A percentile compares a stretch with the other conserved stretches of the same genome.
Conservation (phyloP, 2,329 filamentous ascomycete genomes). For the Neofusicoccum sp. region DNA sequence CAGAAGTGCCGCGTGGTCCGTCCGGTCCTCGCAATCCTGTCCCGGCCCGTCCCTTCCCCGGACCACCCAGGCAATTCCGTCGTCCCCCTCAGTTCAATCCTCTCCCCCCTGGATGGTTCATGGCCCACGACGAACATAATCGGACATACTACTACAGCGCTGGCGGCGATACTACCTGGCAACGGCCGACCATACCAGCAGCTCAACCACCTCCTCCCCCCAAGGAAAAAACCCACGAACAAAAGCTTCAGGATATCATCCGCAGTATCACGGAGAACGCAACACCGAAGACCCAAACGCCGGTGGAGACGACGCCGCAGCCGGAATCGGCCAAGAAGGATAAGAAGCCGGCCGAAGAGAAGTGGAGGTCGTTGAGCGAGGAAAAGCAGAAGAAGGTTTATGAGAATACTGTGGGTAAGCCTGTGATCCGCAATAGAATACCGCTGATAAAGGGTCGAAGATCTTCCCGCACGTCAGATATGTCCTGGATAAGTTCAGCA, state of each 20-base stretch:
- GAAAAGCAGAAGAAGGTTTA: constrained; percentile 96
- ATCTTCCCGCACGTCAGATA: constrained; percentile 82
- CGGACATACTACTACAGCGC: constrained; percentile 83
- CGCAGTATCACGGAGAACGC: constrained; percentile 75
- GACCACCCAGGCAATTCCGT: constrained; percentile 22
- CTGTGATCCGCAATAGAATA: background rate
- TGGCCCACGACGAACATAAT: constrained; percentile 63
- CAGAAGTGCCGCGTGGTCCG: constrained; percentile 41
- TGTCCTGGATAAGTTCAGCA: constrained; percentile 80
- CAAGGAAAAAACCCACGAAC: constrained; percentile 69
- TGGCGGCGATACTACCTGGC: constrained; percentile 77
- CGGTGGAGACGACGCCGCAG: constrained; percentile 63
- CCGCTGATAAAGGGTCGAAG: constrained; percentile 44
- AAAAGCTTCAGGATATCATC: constrained; percentile 70
- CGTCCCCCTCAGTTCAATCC: constrained; percentile 52
- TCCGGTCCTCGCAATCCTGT: constrained; percentile 47
- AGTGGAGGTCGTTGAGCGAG: constrained; percentile 65
- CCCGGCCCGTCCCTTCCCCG: constrained; percentile 56
- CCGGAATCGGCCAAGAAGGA: constrained; percentile 55
- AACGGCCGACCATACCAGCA: constrained; percentile 68
- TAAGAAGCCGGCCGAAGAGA: constrained; percentile 56
- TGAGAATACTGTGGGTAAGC: constrained; percentile 75
- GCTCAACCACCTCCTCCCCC: constrained; percentile 56
- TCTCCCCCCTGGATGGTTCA: constrained; percentile 83
- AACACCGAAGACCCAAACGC: constrained; percentile 50